A percentile compares a stretch with the other conserved stretches of the same genome.
phyloP scores from a whole-genome alignment of 352 stramenopile species.

The Phytophthora nicotianae region DNA sequence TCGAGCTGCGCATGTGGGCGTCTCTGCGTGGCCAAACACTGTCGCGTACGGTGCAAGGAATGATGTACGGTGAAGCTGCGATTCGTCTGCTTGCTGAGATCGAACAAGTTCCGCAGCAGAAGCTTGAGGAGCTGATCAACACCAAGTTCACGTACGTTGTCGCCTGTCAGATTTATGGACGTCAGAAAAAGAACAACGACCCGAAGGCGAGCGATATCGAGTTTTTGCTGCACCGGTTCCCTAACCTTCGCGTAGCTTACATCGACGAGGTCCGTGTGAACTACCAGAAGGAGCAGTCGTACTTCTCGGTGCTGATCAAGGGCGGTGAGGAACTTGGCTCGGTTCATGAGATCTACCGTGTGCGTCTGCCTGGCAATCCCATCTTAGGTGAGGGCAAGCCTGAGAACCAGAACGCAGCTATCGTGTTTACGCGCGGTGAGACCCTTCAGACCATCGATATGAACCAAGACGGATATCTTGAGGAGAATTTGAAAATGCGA shows the following conservation, averaged over 20 bases:
- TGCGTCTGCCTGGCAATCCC: conserved; percentile 97
- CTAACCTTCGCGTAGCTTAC: conserved; percentile 97
- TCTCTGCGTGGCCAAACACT: conserved; percentile 98
- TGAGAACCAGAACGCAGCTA: conserved; percentile 99
- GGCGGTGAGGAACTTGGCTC: conserved; percentile 68
- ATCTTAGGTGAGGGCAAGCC: conserved; percentile 99
- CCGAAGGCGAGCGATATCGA: conserved; percentile 99
- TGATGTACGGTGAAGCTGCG: conserved; percentile 99
- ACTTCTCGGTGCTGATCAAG: conserved; percentile 98
- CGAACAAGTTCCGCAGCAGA: conserved; percentile 90
- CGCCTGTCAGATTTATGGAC: conserved; percentile 98
- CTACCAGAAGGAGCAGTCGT: conserved; percentile 94
- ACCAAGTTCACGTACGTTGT: conserved; percentile 99
- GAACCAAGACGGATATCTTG: conserved; percentile 99
- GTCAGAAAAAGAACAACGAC: conserved; percentile 98
- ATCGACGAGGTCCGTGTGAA: conserved; percentile 98
- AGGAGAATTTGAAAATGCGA: conserved; percentile 99
- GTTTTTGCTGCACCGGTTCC: conserved; percentile 96
- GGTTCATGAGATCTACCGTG: conserved; percentile 95
- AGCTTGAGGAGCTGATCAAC: conserved; percentile 96
- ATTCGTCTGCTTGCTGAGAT: conserved; percentile 97
- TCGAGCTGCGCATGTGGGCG: conserved; percentile 97
- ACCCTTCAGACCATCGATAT: conserved; percentile 99
- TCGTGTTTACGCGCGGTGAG: conserved; percentile 98
- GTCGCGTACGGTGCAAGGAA: conserved; percentile 96